Evolutionary conservation across 2,329 filamentous ascomycete species (phyloP), one percentile per base, ranked within the genome.

Genomic region (Aspergillus tamarii): DNA sequence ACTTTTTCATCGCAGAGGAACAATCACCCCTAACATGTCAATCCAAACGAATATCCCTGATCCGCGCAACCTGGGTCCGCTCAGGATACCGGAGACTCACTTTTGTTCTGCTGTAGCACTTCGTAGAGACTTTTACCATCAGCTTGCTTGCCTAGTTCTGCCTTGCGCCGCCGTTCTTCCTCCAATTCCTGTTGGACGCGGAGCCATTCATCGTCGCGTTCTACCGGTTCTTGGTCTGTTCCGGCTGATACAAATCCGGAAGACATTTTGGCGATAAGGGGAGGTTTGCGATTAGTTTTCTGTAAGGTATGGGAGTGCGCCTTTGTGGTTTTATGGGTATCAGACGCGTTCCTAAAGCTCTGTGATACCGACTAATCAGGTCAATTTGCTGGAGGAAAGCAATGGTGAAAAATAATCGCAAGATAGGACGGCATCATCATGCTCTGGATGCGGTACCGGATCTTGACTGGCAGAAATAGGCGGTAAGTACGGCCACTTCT

Each of bases 121-220:
- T 84, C 82, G 62, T 78, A 84, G 11, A 84, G 74, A 66, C 81
- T 83, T 70, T 83, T 84, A 26, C 82, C 82, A 1, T 74, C 80
- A 60, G 82, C 76, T 67, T 90, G 84, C 72, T 89, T 81, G 0
- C 86, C 80, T 60, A 80, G 69, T 41, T 82, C 79, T 12, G 79
- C 78, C 68, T 82, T 83, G 62, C 76, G 74, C 62, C 75, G 73
- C 57, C 82, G 74, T 56, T 82, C 80, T 58, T 80, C 79, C 69
- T 83, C 79, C n/a, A 83, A 67, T 64, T 83, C 81, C 19, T 79
- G 73, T 62, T 81, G 78, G 26, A 73, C 81, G 39, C 74, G 76
- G 45, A 71, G 67, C 81, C 81, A 83, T 61, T 79, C 80, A 66
- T 80, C 79, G 64, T 82, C 78, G 46, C 74, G 74, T 60, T 77